Percentiles rank a stretch among this genome's conserved stretches.
phyloP scores from a whole-genome alignment of 2,329 filamentous ascomycete genomes.

The Microsporum canis region DNA sequence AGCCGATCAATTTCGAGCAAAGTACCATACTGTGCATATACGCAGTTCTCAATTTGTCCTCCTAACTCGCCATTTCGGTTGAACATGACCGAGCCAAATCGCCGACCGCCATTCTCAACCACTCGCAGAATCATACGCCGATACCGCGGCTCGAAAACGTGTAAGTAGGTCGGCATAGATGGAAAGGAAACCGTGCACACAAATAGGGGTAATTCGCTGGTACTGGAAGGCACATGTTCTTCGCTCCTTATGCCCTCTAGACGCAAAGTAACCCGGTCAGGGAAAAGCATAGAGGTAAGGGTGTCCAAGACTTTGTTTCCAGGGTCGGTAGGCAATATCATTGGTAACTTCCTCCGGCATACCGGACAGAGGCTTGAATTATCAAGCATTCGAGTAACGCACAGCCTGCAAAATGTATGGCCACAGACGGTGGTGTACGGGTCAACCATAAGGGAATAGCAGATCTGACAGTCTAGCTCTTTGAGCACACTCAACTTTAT shows the following conservation, averaged over 20 bases:
- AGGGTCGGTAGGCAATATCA: constrained; percentile 40
- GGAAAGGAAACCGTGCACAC: constrained; percentile 69
- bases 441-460: constrained; percentile 69
- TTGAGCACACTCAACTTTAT: constrained; percentile 51
- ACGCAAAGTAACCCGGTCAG: constrained; percentile 51
- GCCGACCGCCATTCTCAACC: constrained; percentile 55
- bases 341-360: constrained; percentile 56
- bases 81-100: constrained; percentile 77
- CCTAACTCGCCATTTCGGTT: constrained; percentile 35
- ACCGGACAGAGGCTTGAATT: constrained; percentile 69
- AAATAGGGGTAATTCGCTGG: constrained; percentile 54
- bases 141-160: constrained; percentile 89
- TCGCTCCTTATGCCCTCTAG: constrained; percentile 47
- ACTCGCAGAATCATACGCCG: constrained; percentile 76
- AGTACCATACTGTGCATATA: constrained; percentile 69
- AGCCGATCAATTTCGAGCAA: constrained; percentile 63
- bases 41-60: constrained; percentile 20
- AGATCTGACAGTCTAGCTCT: constrained; percentile 81
- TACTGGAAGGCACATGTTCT: constrained; percentile 41
- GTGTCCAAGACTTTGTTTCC: constrained; percentile 53
- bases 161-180: constrained; percentile 70
- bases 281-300: constrained; percentile 58
- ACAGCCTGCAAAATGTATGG: constrained; percentile 78
- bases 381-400: constrained; percentile 63
- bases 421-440: constrained; percentile 77